These are phyloP conservation scores for Fraxinus ornus DNA, from an alignment of 305 asterid genomes.

Conservation along the genomic window DNA sequence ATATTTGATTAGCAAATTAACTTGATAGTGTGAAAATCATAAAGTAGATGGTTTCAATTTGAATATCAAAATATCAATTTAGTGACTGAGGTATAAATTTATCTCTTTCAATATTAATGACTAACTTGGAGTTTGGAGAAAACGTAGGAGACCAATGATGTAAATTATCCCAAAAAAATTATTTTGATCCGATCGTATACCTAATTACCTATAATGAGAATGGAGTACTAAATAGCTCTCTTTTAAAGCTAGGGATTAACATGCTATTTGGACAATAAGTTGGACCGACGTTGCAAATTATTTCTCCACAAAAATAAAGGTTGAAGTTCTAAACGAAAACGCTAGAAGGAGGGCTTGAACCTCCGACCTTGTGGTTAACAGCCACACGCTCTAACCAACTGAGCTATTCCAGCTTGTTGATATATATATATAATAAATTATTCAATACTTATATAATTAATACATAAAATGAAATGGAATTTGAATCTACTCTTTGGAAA, in stretches of 20 bases:
- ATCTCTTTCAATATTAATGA: not conserved
- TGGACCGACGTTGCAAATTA: not conserved
- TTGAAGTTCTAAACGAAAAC: not conserved
- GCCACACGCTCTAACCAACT: slow-evolving; percentile 95
- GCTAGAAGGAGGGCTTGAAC: slow-evolving; percentile 77
- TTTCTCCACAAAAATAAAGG: not conserved
- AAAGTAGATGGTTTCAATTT: not conserved
- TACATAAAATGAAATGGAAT: not conserved
- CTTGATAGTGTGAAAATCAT: not conserved
- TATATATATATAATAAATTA: too few species aligned
- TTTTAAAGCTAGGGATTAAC: not conserved
- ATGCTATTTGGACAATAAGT: not conserved
- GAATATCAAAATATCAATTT: not conserved
- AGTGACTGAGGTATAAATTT: not conserved
- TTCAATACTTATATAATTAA: too few species aligned
- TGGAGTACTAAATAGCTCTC: not conserved
- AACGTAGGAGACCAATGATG: not conserved
- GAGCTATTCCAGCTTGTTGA: slow-evolving; percentile 67
- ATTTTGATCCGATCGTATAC: not conserved
- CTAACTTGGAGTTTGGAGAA: not conserved
- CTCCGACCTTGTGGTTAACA: slow-evolving; percentile 92
- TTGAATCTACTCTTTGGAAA: too few species aligned
- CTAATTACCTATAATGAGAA: not conserved
- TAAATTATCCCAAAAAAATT: not conserved
- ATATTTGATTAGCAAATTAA: not conserved